phyloP scores from a whole-genome alignment of 2,329 filamentous ascomycete genomes.

The Tolypocladium pustulatum region DNA sequence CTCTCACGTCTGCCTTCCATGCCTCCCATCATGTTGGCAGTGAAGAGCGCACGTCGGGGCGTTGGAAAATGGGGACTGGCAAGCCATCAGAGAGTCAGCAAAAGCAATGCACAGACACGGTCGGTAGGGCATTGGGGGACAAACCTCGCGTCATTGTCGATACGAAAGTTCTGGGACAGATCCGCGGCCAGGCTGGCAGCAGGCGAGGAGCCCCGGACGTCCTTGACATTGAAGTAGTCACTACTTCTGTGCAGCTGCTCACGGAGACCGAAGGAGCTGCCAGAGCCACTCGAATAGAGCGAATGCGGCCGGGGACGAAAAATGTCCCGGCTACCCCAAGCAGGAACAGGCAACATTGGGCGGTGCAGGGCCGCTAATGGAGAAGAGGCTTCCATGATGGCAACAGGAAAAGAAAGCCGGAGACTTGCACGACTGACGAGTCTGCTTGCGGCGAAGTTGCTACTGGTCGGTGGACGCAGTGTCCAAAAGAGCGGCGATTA shows the following conservation, averaged over 20 bases:
- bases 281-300: constrained; percentile 44
- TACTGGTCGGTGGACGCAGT: constrained; percentile 15
- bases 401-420: background rate
- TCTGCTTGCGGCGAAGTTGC: constrained; percentile 6
- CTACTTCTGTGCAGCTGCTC: constrained; percentile 53
- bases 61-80: constrained; percentile 29
- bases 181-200: constrained; percentile 86
- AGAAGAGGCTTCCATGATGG: constrained; percentile 81
- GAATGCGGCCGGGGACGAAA: constrained; percentile 39
- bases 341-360: constrained; percentile 47
- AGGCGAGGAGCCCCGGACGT: constrained; percentile 76
- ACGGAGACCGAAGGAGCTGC: constrained; percentile 67
- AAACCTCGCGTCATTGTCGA: constrained; percentile 77
- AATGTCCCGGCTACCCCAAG: constrained; percentile 47
- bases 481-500: constrained; percentile 7
- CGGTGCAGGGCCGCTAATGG: constrained; percentile 88
- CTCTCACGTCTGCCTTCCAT: constrained; percentile 24
- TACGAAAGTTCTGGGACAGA: constrained; percentile 91
- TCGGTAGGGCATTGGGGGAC: constrained; percentile 15
- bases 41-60: constrained; percentile 29
- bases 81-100: constrained; percentile 2
- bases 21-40: constrained; percentile 24
- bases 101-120: background rate
- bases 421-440: constrained; percentile 1
- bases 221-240: constrained; percentile 77